Evolutionary conservation across 2,329 filamentous ascomycete genomes (phyloP), one percentile per base, ranked within the genome.

Genomic region (Pseudogymnoascus sp.): DNA sequence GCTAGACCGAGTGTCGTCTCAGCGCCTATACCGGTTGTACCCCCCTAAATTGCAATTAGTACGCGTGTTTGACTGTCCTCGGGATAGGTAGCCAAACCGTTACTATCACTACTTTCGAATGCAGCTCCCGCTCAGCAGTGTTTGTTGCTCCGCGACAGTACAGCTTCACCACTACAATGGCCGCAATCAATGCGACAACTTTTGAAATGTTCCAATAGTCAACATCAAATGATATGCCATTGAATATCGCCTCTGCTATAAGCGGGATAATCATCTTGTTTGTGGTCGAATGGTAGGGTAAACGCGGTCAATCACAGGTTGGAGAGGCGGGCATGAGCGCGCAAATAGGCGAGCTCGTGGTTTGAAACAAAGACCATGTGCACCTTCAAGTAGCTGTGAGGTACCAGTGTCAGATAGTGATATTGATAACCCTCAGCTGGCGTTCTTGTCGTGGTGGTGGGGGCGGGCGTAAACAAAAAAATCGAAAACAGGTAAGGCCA

Each of bases 101-200:
- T 59, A 99, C 84, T 79, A 99, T 87, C 47, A 97, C 81, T 57
- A 99, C 91, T 71, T 95, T 95, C 57, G 91, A 91, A 74, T 97
- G 91, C 86, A 99, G 91, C 61, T 88, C 81, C 62, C 90, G 83
- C 71, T 96, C 91, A 25, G 89, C 82, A 41, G 75, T 76, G 74
- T 94, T 97, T 67, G 75, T 77, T 11, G 86, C 82, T 66, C 94
- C 95, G 65, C 84, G 84, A 69, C 87, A 89, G 77, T 88, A 96
- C 69, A 79, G 79, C 78, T 97, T 97, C 25, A 89, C 65, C 7
- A 83, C 62, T 64, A 79, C 78, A 28, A 78, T 67, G n/a, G 78
- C 66, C 66, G 81, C 82, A 61, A 86, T 67, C 20, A 81, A 70
- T 4, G 78, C 75, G 68, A 78, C 78, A 61, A 79, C 74, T 70